Conservation (phyloP, 1,284 basidiomycete genomes). For the Apiotrichum laibachii region DNA sequence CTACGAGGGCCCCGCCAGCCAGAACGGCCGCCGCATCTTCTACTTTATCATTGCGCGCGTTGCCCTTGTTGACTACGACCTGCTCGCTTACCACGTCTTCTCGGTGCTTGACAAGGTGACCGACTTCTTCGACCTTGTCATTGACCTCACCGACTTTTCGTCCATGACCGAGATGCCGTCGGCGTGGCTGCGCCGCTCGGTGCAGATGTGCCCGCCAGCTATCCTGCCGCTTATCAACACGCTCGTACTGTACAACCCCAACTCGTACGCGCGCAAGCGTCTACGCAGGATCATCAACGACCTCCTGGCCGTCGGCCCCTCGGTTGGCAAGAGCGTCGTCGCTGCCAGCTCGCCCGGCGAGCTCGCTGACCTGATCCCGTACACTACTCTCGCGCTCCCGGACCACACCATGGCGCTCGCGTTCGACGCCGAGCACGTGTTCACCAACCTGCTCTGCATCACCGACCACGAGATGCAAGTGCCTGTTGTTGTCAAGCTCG, state of each 20-base stretch:
- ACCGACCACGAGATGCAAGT: constrained; percentile 47
- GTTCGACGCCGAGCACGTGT: constrained; percentile 45
- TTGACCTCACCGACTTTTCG: constrained; percentile 79
- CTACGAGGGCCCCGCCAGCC: constrained; percentile 58
- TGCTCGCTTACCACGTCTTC: constrained; percentile 78
- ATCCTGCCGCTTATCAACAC: constrained; percentile 47
- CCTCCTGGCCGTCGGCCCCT: constrained; percentile 66
- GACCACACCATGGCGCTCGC: constrained; percentile 44
- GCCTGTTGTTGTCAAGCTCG: constrained; percentile 45
- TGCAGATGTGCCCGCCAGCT: constrained; percentile 67
- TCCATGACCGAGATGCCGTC: constrained; percentile 73
- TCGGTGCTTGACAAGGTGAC: constrained; percentile 57
- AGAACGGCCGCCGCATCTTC: constrained; percentile 51
- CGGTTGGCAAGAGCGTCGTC: constrained; percentile 59
- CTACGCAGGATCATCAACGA: constrained; percentile 58
- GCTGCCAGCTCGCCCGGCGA: constrained; percentile 55
- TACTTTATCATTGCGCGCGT: constrained; percentile 64
- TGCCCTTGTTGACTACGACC: constrained; percentile 78
- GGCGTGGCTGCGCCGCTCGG: constrained; percentile 74
- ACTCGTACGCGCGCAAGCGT: constrained; percentile 68
- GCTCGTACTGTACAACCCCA: constrained; percentile 75
- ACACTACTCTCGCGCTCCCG: constrained; percentile 52
- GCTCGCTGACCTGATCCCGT: constrained; percentile 72
- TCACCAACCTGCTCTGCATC: constrained; percentile 40
- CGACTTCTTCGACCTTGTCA: constrained; percentile 65